Evolutionary conservation across 2,329 filamentous ascomycete species (phyloP).

Genomic region (Ceratocystis harringtonii): DNA sequence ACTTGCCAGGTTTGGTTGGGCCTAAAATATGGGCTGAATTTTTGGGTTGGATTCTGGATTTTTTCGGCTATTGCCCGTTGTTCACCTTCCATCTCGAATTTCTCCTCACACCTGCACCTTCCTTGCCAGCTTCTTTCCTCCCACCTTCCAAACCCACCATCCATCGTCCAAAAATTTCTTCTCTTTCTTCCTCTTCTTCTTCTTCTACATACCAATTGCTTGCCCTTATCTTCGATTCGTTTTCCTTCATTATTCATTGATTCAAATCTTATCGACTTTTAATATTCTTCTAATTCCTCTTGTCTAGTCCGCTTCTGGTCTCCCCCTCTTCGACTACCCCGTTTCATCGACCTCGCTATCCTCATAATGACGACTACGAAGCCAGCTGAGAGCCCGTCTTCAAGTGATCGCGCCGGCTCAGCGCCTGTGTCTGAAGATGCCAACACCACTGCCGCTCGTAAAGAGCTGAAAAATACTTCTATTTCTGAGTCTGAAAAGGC

Average conservation of each 20-base stretch:
- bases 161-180: constrained; percentile 1
- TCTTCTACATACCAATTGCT: background rate
- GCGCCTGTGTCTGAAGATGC: constrained; percentile 36
- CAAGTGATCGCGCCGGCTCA: constrained; percentile 21
- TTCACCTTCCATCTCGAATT: constrained; percentile 5
- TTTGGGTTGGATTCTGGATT: background rate
- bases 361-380: constrained; percentile 34
- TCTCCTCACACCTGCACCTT: constrained; percentile 6
- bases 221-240: constrained; percentile 7
- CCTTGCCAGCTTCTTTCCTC: constrained; percentile 1
- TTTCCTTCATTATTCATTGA: constrained; percentile 10
- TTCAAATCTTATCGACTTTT: constrained; percentile 6
- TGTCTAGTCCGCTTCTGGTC: background rate
- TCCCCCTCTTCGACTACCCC: background rate
- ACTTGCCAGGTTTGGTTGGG: constrained; percentile 1
- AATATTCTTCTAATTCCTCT: constrained; percentile 1
- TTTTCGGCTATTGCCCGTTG: constrained; percentile 1
- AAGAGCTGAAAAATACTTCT: constrained; percentile 48
- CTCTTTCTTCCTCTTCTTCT: background rate
- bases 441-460: constrained; percentile 46
- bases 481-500: constrained; percentile 31
- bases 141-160: background rate
- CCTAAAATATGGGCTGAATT: background rate
- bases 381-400: constrained; percentile 28
- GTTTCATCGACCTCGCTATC: background rate